Percentiles rank a stretch among this genome's conserved stretches.
These are phyloP conservation scores for Leccinum ochraceum DNA, from an alignment of 768 basidiomycete species.

Conservation along the genomic window DNA sequence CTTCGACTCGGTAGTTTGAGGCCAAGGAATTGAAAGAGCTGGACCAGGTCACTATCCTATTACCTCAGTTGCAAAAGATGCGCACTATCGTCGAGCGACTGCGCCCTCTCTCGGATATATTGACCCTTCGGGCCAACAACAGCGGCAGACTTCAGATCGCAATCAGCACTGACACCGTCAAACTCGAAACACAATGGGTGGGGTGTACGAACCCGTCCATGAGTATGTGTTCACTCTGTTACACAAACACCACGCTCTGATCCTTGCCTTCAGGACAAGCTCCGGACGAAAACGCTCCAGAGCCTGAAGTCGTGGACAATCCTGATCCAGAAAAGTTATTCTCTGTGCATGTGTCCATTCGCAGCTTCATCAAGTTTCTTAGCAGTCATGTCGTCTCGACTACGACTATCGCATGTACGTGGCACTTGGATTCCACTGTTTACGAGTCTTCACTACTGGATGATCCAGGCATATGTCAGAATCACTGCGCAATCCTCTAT, in stretches of 20 bases:
- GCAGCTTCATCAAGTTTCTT: constrained; percentile 80
- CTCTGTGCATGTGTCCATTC: constrained; percentile 67
- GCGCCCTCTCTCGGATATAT: constrained; percentile 64
- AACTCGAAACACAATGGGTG: constrained; percentile 77
- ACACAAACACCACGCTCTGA: background rate
- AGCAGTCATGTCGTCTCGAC: constrained; percentile 78
- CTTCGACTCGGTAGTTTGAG: background rate
- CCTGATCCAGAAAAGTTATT: constrained; percentile 59
- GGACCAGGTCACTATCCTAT: constrained; percentile 68
- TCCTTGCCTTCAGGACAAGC: constrained; percentile 20
- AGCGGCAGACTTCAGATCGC: constrained; percentile 55
- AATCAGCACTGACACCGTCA: constrained; percentile 69
- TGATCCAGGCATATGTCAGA: constrained; percentile 69
- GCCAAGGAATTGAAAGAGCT: constrained; percentile 6
- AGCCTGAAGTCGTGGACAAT: constrained; percentile 38
- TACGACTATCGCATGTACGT: constrained; percentile 82
- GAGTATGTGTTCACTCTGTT: constrained; percentile 30
- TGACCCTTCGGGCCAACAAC: constrained; percentile 69
- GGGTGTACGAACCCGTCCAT: constrained; percentile 68
- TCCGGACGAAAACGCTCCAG: constrained; percentile 34
- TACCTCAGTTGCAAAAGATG: constrained; percentile 73
- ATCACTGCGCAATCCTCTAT: constrained; percentile 84
- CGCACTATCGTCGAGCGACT: constrained; percentile 80
- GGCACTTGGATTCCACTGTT: background rate
- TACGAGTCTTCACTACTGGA: background rate